phyloP scores from a whole-genome alignment of 805 yeast genomes.

The Priceomyces fermenticarens region DNA sequence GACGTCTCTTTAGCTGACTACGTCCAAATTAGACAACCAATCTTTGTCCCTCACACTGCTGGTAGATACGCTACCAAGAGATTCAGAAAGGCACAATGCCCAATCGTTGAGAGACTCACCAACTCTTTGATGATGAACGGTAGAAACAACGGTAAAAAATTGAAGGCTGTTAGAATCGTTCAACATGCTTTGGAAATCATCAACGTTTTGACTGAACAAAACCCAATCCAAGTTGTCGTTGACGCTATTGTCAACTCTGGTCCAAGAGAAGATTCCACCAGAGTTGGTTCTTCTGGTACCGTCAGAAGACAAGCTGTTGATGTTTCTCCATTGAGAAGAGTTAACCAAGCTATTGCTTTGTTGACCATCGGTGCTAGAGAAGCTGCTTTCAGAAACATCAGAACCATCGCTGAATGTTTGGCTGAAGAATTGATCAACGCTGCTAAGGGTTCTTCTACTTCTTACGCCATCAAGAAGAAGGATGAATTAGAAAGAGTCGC shows the following conservation, averaged over 20 bases:
- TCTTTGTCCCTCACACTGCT: constrained; percentile 97
- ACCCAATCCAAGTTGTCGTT: constrained; percentile 99
- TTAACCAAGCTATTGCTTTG: constrained; percentile 97
- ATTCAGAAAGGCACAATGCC: constrained; percentile 99
- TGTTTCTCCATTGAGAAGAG: constrained; percentile 99
- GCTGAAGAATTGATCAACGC: constrained; percentile 99
- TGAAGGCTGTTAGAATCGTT: constrained; percentile 99
- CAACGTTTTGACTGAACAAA: constrained; percentile 94
- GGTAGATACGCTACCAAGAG: constrained; percentile 99
- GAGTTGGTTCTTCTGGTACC: constrained; percentile 99
- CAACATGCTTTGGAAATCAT: constrained; percentile 99
- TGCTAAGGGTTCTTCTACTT: constrained; percentile 99
- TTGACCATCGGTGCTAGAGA: constrained; percentile 99
- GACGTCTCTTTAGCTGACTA: constrained; percentile 98
- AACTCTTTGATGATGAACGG: constrained; percentile 99
- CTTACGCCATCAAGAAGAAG: constrained; percentile 99
- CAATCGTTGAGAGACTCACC: constrained; percentile 98
- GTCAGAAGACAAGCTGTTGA: constrained; percentile 99
- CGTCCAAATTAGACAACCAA: constrained; percentile 97
- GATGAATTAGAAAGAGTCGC: constrained; percentile 99
- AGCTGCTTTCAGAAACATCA: constrained; percentile 99
- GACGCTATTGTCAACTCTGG: constrained; percentile 99
- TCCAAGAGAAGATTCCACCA: constrained; percentile 99
- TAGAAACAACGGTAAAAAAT: constrained; percentile 99
- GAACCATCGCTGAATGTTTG: constrained; percentile 99